Evolutionary conservation across 352 stramenopile genomes (phyloP).

Genomic region (Globisporangium uncinulatum): DNA sequence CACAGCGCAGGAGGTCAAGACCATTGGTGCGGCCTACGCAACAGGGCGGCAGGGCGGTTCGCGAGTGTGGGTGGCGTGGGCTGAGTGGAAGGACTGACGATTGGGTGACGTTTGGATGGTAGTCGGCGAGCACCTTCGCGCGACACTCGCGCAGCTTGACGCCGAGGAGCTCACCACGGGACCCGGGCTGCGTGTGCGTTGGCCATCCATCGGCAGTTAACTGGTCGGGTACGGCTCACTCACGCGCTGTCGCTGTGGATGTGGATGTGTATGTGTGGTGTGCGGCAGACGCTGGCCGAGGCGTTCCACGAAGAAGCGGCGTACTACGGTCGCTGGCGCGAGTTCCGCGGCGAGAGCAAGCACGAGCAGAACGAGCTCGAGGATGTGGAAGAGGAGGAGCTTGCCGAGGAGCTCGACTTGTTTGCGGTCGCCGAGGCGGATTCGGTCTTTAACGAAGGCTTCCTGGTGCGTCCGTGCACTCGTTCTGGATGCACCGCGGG

Average conservation of each 20-base stretch:
- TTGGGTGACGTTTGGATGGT: not conserved
- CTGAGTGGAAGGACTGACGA: not conserved
- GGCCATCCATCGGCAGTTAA: too few relatives aligned
- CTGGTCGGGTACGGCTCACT: not conserved
- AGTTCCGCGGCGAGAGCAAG: conserved; percentile 79
- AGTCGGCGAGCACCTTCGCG: conserved; percentile 57
- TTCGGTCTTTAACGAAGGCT: conserved; percentile 68
- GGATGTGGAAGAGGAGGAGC: conserved; percentile 72
- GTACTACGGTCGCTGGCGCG: conserved; percentile 82
- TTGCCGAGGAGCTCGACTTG: conserved; percentile 80
- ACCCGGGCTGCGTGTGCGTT: conserved; percentile 42
- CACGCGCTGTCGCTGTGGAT: not conserved
- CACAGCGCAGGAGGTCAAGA: conserved; percentile 54
- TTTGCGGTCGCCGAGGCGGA: conserved; percentile 77
- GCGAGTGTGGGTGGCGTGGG: not conserved
- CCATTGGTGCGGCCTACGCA: conserved; percentile 26
- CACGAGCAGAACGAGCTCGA: conserved; percentile 74
- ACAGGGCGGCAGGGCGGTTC: conserved; percentile 3
- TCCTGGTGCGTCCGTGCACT: conserved; percentile 30
- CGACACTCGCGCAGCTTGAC: conserved; percentile 29
- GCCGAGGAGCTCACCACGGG: conserved; percentile 34
- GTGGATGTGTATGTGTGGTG: too few relatives aligned
- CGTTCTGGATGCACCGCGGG: not conserved
- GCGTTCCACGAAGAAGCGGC: conserved; percentile 72
- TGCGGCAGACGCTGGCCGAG: conserved; percentile 54